phyloP scores from a whole-genome alignment of 257 asterid species.

The Oldenlandia corymbosa region DNA sequence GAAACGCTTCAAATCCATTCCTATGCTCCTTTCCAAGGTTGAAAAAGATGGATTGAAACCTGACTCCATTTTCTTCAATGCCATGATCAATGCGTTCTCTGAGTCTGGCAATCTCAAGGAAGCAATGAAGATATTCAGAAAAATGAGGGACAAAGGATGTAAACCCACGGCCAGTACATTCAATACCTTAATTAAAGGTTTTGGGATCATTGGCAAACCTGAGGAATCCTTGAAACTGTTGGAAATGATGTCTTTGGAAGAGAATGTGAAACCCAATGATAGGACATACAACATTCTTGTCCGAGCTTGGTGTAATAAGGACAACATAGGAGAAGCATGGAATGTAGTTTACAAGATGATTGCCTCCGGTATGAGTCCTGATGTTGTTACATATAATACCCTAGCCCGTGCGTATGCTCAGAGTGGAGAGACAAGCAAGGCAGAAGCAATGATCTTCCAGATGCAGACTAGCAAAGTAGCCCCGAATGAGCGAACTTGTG shows the following conservation, averaged over 20 bases:
- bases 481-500: constrained; percentile 77
- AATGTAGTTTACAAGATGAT: constrained; percentile 54
- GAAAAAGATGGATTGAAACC: constrained; percentile 73
- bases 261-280: constrained; percentile 62
- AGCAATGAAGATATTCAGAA: constrained; percentile 63
- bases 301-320: constrained; percentile 79
- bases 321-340: constrained; percentile 65
- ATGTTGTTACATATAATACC: constrained; percentile 74
- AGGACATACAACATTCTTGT: constrained; percentile 84
- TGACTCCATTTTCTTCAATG: constrained; percentile 88
- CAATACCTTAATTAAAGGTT: constrained; percentile 81
- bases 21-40: constrained; percentile 59
- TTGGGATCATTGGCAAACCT: constrained; percentile 77
- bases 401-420: constrained; percentile 77
- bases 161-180: constrained; percentile 79
- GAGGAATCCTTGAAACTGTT: constrained; percentile 70
- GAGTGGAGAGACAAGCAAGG: constrained; percentile 57
- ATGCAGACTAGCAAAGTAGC: constrained; percentile 56
- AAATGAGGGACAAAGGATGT: constrained; percentile 78
- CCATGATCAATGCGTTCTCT: constrained; percentile 88
- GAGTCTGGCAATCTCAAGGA: constrained; percentile 83
- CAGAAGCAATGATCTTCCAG: constrained; percentile 61
- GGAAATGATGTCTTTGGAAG: constrained; percentile 53
- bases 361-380: constrained; percentile 64
- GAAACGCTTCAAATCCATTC: constrained; percentile 74